These are phyloP conservation scores for Cladorrhinum sp. DNA, from an alignment of 2,329 filamentous ascomycete genomes.

Conservation along the genomic window DNA sequence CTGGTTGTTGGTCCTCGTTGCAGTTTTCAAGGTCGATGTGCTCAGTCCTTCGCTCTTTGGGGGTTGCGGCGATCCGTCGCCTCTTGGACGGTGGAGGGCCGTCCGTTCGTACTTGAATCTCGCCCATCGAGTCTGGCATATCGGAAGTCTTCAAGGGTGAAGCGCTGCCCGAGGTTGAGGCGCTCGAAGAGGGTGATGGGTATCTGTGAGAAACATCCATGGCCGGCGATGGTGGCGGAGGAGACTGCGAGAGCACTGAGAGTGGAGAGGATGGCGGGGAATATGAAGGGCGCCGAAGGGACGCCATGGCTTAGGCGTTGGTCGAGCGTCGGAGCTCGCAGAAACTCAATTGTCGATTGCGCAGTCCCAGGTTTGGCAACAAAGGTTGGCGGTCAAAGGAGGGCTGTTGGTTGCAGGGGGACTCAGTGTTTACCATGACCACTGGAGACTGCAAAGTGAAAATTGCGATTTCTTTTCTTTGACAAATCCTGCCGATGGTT, in stretches of 20 bases:
- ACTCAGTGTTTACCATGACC: slow-evolving; percentile 4
- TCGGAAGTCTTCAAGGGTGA: slow-evolving; percentile 49
- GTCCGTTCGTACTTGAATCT: slow-evolving; percentile 47
- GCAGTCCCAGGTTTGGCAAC: neutral
- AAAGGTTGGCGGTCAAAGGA: slow-evolving; percentile 4
- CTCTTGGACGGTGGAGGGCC: slow-evolving; percentile 72
- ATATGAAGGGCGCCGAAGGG: slow-evolving; percentile 8
- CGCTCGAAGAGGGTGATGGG: slow-evolving; percentile 50
- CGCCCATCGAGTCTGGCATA: slow-evolving; percentile 33
- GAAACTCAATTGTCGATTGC: neutral
- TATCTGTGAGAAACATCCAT: slow-evolving; percentile 45
- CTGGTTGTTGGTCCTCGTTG: slow-evolving; percentile 50
- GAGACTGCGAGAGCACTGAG: slow-evolving; percentile 52
- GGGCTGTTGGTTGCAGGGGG: neutral
- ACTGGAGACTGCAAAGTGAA: neutral
- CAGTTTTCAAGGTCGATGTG: slow-evolving; percentile 66
- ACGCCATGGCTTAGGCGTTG: slow-evolving; percentile 23
- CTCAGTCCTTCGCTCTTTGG: slow-evolving; percentile 70
- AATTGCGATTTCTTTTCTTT: slow-evolving; percentile 4
- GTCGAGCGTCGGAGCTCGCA: neutral
- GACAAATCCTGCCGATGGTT: neutral
- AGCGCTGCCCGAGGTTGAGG: slow-evolving; percentile 46
- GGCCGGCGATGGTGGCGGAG: slow-evolving; percentile 47
- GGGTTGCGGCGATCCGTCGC: slow-evolving; percentile 58
- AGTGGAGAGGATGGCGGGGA: slow-evolving; percentile 50